These are phyloP conservation scores for Priceomyces carsonii DNA, from an alignment of 805 yeast species.

Conservation along the genomic window DNA sequence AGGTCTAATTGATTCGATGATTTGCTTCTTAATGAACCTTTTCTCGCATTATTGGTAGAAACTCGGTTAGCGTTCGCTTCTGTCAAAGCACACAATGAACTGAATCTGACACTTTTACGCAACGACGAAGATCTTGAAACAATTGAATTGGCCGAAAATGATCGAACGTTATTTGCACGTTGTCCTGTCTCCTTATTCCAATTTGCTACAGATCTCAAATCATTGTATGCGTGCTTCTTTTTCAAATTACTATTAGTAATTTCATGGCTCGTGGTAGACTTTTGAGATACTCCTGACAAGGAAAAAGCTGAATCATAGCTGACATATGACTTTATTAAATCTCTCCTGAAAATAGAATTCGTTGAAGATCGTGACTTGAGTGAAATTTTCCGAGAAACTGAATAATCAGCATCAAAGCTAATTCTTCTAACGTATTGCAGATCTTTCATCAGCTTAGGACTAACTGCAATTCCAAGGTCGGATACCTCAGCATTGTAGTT, in stretches of 20 bases:
- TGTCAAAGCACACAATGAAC: conserved; percentile 39
- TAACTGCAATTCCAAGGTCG: conserved; percentile 43
- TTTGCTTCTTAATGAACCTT: conserved; percentile 8
- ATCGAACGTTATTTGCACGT: conserved; percentile 2
- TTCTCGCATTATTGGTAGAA: conserved; percentile 9
- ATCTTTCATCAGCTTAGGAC: conserved; percentile 34
- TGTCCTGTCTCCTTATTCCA: conserved; percentile 7
- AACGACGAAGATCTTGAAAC: conserved; percentile 24
- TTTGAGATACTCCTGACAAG: conserved; percentile 18
- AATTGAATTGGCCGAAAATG: conserved; percentile 18
- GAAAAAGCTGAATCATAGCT: conserved; percentile 63
- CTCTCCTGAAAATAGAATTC: conserved; percentile 27
- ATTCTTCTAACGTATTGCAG: conserved; percentile 17
- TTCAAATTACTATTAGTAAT: conserved; percentile 25
- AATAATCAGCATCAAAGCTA: conserved; percentile 22
- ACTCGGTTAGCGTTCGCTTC: conserved; percentile 25
- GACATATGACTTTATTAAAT: conserved; percentile 50
- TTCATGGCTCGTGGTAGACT: conserved; percentile 13
- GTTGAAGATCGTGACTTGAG: conserved; percentile 32
- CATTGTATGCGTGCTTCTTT: conserved; percentile 51
- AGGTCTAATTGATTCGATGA: conserved; percentile 27
- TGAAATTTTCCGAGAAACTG: conserved; percentile 16
- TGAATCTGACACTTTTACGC: conserved; percentile 34
- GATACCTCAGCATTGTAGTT: conserved; percentile 42
- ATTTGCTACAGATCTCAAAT: conserved; percentile 42